A percentile compares a stretch with the other conserved stretches of the same genome.
phyloP scores from a whole-genome alignment of 2,329 filamentous ascomycete species.

The Teratosphaeria nubilosa region DNA sequence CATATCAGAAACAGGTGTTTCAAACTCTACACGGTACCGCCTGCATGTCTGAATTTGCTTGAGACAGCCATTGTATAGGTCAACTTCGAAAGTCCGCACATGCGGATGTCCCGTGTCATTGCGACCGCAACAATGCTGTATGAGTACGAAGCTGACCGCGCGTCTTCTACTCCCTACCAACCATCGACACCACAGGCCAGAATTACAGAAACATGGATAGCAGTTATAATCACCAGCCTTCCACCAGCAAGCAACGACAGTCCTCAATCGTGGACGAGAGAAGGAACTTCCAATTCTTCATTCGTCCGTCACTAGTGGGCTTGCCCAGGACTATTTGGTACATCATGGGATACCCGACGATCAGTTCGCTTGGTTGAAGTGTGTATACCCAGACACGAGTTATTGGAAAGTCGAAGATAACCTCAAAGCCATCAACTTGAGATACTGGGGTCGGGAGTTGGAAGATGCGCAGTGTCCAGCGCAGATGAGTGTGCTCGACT shows the following conservation, averaged over 20 bases:
- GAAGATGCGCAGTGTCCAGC: background rate
- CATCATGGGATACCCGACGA: background rate
- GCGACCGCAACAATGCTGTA: background rate
- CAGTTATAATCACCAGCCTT: background rate
- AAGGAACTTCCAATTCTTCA: background rate
- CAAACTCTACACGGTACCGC: too few relatives aligned
- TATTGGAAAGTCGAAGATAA: background rate
- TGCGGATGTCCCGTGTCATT: background rate
- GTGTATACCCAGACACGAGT: background rate
- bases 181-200: background rate
- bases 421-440: background rate
- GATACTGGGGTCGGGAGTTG: background rate
- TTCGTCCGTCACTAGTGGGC: background rate
- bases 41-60: background rate
- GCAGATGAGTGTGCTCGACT: background rate
- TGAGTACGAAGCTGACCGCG: background rate
- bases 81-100: background rate
- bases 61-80: background rate
- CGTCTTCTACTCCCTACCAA: background rate
- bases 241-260: background rate
- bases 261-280: background rate
- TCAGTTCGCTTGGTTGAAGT: background rate
- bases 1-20: too few relatives aligned
- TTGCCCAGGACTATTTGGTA: background rate
- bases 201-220: background rate